A percentile compares a stretch with the other conserved stretches of the same genome.
These are phyloP conservation scores for Knoxia roxburghii DNA, from an alignment of 257 asterid genomes.

Conservation along the genomic window DNA sequence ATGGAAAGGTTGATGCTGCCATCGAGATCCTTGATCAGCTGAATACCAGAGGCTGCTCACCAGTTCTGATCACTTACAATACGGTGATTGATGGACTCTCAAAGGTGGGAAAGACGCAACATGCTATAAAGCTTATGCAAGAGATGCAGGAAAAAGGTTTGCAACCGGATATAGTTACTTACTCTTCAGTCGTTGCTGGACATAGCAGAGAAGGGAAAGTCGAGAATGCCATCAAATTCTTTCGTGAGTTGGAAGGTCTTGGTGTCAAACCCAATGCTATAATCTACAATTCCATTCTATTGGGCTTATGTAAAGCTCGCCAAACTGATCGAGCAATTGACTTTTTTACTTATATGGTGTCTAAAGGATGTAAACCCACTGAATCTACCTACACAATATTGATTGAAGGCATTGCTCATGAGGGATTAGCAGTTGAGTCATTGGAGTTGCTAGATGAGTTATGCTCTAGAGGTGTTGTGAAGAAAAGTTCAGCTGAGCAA, in stretches of 20 bases:
- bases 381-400: constrained; percentile 75
- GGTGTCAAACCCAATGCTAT: constrained; percentile 59
- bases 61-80: constrained; percentile 76
- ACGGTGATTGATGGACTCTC: constrained; percentile 82
- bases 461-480: constrained; percentile 62
- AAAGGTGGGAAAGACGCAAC: constrained; percentile 61
- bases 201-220: constrained; percentile 77
- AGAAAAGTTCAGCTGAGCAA: constrained; percentile 57
- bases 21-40: constrained; percentile 73
- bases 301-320: constrained; percentile 79
- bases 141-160: constrained; percentile 72
- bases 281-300: constrained; percentile 65
- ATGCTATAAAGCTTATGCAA: constrained; percentile 45
- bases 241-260: constrained; percentile 53
- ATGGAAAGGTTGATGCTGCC: constrained; percentile 73
- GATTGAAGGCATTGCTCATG: constrained; percentile 65
- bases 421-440: constrained; percentile 69
- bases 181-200: constrained; percentile 64
- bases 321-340: constrained; percentile 77
- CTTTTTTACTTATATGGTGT: constrained; percentile 60
- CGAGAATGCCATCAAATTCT: constrained; percentile 57
- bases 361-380: constrained; percentile 76
- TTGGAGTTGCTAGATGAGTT: constrained; percentile 58
- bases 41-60: constrained; percentile 55
- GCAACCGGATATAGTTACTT: constrained; percentile 65